Evolutionary conservation across 2,329 filamentous ascomycete genomes (phyloP), one percentile per base, ranked within the genome.

Genomic region (Seiridium unicorne): DNA sequence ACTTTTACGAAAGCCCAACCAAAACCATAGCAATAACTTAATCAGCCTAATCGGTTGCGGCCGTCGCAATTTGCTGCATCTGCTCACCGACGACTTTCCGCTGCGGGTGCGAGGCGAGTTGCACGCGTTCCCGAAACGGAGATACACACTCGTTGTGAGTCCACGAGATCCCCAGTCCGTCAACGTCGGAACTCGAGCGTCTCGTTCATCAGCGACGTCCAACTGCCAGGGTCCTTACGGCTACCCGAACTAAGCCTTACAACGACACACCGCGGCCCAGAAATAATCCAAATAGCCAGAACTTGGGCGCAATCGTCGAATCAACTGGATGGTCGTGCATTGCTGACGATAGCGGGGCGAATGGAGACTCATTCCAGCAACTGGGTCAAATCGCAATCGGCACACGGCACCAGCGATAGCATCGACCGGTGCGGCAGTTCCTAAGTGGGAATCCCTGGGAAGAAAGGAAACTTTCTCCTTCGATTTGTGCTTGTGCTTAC

Each of bases 341-440:
- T 31, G 54, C n/a, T 46, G 44, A 57, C 18, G 42, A 47, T 42
- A 47, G 54, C 54, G 54, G 54, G 54, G 54, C 38, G 54, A 48
- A 57, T 57, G 54, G 54, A 32, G 31, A 57, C 54, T 57, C 31
- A 48, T 46, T 57, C 44, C 34, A 26, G 54, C 26, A 46, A 35
- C 36, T 44, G 42, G 40, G 54, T 46, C 54, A 47, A 46, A 36
- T 57, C 54, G 44, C 53, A 57, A n/a, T 57, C 51, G 32, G 49
- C 49, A 53, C 49, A 53, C 53, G 53, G 53, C 53, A 42, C 38
- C 53, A 44, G 40, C 54, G 54, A 46, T 38, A 26, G 18, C n/a
- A 18, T 36, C 34, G 44, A 55, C 31, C 38, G 36, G 44, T 55
- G 53, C 53, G 53, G 44, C 36, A 55, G 53, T 38, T 18, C 3